Evolutionary conservation across 176 grass and related monocot species (phyloP).

Genomic region (Typha latifolia): DNA sequence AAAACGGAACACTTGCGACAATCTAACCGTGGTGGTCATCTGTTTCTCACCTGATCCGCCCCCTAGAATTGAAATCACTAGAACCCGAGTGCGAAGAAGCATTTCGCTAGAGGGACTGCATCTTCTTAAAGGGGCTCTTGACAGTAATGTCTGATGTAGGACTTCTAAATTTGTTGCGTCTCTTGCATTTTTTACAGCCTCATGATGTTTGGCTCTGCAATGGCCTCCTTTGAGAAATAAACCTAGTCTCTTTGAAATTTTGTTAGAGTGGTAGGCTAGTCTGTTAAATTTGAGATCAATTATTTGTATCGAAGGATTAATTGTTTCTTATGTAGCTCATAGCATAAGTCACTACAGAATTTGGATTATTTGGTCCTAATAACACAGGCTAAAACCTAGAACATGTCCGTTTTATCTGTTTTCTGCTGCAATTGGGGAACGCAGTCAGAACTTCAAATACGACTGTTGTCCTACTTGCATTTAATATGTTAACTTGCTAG

Average conservation of each 20-base stretch:
- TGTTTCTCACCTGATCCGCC: slow-evolving; percentile 77
- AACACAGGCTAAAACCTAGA: too few relatives aligned
- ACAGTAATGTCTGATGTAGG: slow-evolving; percentile 48
- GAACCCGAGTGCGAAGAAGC: slow-evolving; percentile 66
- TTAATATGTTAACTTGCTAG: too few relatives aligned
- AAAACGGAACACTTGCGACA: slow-evolving; percentile 60
- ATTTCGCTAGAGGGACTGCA: slow-evolving; percentile 85
- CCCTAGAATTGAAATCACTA: slow-evolving; percentile 72
- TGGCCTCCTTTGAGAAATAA: slow-evolving; percentile 18
- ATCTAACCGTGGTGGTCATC: slow-evolving; percentile 66
- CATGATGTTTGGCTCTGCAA: slow-evolving; percentile 14
- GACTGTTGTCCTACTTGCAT: too few relatives aligned
- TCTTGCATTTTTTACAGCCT: not conserved
- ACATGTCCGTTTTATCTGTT: too few relatives aligned
- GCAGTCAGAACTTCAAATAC: too few relatives aligned
- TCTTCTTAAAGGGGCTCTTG: slow-evolving; percentile 66
- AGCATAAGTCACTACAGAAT: too few relatives aligned
- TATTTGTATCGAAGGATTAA: slow-evolving; percentile 4
- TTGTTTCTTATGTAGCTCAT: slow-evolving; percentile 4
- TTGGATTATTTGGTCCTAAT: too few relatives aligned
- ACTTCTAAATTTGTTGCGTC: not conserved
- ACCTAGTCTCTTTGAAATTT: slow-evolving; percentile 3
- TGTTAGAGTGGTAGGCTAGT: slow-evolving; percentile 4
- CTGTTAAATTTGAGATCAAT: slow-evolving; percentile 5
- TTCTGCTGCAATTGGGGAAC: too few relatives aligned